phyloP scores from a whole-genome alignment of 208 protist genomes.

The Trichomonas tenax region DNA sequence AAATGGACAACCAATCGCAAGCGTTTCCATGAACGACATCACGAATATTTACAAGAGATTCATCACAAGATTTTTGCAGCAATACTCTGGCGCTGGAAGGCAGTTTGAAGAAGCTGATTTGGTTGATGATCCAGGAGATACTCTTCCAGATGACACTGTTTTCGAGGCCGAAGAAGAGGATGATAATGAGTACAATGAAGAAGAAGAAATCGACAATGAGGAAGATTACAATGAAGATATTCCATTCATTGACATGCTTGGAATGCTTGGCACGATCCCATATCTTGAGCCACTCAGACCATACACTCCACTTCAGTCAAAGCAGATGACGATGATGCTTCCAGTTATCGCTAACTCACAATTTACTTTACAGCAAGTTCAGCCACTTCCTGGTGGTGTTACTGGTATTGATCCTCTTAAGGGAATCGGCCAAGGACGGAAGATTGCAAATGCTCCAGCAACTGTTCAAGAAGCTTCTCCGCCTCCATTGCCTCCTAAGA shows the following conservation, averaged over 20 bases:
- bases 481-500: neutral
- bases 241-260: neutral
- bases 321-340: neutral
- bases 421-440: neutral
- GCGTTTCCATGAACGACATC: neutral
- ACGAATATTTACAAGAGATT: neutral
- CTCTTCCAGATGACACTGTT: neutral
- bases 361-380: neutral
- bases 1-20: neutral
- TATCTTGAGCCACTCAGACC: neutral
- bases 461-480: too few species aligned
- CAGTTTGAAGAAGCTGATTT: neutral
- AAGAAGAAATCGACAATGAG: neutral
- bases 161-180: neutral
- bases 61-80: neutral
- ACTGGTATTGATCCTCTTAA: neutral
- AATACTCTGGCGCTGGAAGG: neutral
- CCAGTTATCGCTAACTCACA: neutral
- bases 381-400: neutral
- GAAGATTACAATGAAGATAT: neutral
- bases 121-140: neutral
- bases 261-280: neutral
- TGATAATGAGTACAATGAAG: neutral
- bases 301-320: neutral
- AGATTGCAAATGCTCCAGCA: neutral